Evolutionary conservation across 169 alveolate genomes (phyloP), one percentile per base, ranked within the genome.

Genomic region (Plasmodium falciparum): DNA sequence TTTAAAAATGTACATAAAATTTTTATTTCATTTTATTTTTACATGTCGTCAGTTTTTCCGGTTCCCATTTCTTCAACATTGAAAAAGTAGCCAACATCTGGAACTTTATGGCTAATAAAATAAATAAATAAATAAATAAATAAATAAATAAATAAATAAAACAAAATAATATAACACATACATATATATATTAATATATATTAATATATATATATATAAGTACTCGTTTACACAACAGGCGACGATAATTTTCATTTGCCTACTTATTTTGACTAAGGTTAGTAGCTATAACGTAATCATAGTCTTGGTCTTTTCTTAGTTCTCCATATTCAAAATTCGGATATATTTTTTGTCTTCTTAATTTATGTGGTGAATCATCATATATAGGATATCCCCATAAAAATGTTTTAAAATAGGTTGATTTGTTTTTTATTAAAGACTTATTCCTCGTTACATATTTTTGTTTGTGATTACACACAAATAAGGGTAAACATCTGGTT

Each of bases 371-470:
- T 0, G 78, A 69, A 33, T 91, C 95, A 12, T 92, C 95, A 59
- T 74, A 91, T 49, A 91, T 59, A 45, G 95, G 95, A 39, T 91
- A 91, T 2, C 91, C 95, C 95, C 95, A 91, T 5, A 91, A 24
- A 43, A 17, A 67, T 17, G 61, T 49, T 61, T 67, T 66, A 59
- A 58, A 47, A 13, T 80, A 67, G 1, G 67, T 9, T 11, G 24
- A 2, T 50, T 47, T 11, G 47, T 20, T 66, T 65, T 62, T 59
- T 59, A 71, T 66, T 66, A 33, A 33, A 33, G 45, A 33, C 5
- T 33, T 33, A 33, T 33, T 33, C 0, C 45, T 33, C 0, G 45
- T 33, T 33, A 33, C 9, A 33, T 33, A 33, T 33, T 33, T 33
- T 33, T 33, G 8, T 33, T 33, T 33, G 8, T 33, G 45, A 33